Percentiles rank a stretch among this genome's conserved stretches.
These are phyloP conservation scores for Apophysomyces elegans DNA, from an alignment of 371 early-diverging fungal genomes.

Conservation along the genomic window DNA sequence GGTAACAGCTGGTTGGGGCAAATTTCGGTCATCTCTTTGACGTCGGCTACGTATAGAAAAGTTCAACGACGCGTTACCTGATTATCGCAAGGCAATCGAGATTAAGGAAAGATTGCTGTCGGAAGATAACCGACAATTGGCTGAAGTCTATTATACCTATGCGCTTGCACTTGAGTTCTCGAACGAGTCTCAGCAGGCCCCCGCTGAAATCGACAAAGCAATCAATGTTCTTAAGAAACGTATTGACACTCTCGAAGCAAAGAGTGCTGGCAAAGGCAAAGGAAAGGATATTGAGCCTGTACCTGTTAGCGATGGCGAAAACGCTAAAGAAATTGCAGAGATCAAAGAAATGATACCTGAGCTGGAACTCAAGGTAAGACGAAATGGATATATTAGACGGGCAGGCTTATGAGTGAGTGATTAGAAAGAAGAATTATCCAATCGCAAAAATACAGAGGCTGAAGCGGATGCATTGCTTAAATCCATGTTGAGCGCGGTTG, in stretches of 20 bases:
- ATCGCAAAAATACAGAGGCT: constrained; percentile 41
- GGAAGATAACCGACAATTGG: constrained; percentile 75
- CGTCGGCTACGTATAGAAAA: constrained; percentile 57
- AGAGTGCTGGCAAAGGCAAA: constrained; percentile 40
- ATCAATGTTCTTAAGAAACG: constrained; percentile 60
- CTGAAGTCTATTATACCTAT: constrained; percentile 83
- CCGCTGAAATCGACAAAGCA: constrained; percentile 63
- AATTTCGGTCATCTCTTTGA: background rate
- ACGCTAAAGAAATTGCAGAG: constrained; percentile 43
- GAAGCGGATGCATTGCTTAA: constrained; percentile 43
- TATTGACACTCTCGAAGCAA: constrained; percentile 33
- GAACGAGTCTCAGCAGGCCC: constrained; percentile 52
- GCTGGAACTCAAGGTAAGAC: constrained; percentile 52
- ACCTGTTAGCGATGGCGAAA: constrained; percentile 16
- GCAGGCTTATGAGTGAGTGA: background rate
- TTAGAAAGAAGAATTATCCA: constrained; percentile 43
- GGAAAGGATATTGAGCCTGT: constrained; percentile 20
- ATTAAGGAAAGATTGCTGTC: constrained; percentile 67
- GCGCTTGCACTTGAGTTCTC: constrained; percentile 75
- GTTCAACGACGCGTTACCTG: constrained; percentile 81
- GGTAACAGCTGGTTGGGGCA: constrained; percentile 40
- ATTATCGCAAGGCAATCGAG: constrained; percentile 71
- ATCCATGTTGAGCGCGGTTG: constrained; percentile 26
- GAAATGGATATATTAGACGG: background rate
- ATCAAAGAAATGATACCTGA: constrained; percentile 52